These are phyloP conservation scores for Kodamaea restingae DNA, from an alignment of 805 yeast species.

Conservation along the genomic window DNA sequence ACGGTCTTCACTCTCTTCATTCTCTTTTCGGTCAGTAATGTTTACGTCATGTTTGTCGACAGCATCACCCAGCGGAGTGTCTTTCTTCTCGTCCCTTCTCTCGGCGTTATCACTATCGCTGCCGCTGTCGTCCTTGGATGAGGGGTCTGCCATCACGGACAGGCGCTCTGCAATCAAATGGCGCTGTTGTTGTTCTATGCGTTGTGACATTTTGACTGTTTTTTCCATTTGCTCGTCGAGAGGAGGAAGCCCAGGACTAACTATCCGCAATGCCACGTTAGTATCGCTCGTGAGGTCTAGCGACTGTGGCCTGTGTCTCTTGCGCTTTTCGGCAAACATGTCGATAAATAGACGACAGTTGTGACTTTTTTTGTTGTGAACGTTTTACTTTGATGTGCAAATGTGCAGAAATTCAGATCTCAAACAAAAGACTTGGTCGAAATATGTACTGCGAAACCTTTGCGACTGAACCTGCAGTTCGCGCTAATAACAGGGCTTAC, in stretches of 20 bases:
- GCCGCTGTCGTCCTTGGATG: constrained; percentile 1
- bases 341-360: constrained; percentile 1
- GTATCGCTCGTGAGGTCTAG: constrained; percentile 16
- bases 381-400: constrained; percentile 2
- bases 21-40: neutral
- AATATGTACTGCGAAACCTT: neutral
- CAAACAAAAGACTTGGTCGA: constrained; percentile 1
- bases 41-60: too few relatives aligned
- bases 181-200: constrained; percentile 32
- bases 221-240: constrained; percentile 28
- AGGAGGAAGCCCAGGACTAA: constrained; percentile 32
- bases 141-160: neutral
- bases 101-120: constrained; percentile 1
- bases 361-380: constrained; percentile 4
- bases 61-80: neutral
- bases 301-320: constrained; percentile 20
- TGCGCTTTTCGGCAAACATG: constrained; percentile 6
- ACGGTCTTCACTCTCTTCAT: too few relatives aligned
- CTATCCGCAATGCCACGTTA: constrained; percentile 30
- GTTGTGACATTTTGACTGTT: constrained; percentile 29
- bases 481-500: too few relatives aligned
- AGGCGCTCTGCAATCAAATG: constrained; percentile 28
- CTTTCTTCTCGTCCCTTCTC: neutral
- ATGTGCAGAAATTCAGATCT: constrained; percentile 5
- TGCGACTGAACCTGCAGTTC: too few relatives aligned